Conservation (phyloP, 2,329 filamentous ascomycete species). For the Bipolaris cookei region DNA sequence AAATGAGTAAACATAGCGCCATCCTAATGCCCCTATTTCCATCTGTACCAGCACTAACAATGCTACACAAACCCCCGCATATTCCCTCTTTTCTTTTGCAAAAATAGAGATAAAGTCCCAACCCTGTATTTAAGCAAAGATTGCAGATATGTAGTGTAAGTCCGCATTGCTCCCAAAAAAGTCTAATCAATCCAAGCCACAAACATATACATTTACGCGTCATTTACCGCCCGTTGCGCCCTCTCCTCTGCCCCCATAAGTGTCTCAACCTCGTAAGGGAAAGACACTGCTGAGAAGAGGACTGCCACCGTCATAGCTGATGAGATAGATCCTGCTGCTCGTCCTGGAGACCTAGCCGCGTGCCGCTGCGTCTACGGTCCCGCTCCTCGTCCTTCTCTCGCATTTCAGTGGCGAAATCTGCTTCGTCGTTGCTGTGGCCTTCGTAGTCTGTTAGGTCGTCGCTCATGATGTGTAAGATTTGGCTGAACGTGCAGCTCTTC, state of each 20-base stretch:
- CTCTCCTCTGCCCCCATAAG: slow-evolving; percentile 38
- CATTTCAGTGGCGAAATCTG: background rate
- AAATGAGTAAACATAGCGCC: background rate
- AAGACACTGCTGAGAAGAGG: slow-evolving; percentile 28
- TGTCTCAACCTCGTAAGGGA: slow-evolving; percentile 32
- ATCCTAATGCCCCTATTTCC: background rate
- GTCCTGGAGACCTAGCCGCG: background rate
- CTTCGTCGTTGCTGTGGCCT: slow-evolving; percentile 14
- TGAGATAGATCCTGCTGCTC: slow-evolving; percentile 1
- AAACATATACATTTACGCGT: background rate
- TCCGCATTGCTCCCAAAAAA: too few species aligned
- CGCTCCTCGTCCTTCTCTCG: background rate
- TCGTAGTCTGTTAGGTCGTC: slow-evolving; percentile 54
- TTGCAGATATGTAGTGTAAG: too few species aligned
- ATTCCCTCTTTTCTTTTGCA: too few species aligned
- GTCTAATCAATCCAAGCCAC: too few species aligned
- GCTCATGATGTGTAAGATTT: slow-evolving; percentile 63
- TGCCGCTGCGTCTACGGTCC: background rate
- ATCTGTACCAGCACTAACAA: too few species aligned
- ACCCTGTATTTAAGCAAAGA: too few species aligned
- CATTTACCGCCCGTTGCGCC: too few species aligned
- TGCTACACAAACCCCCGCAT: too few species aligned
- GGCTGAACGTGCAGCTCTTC: slow-evolving; percentile 58
- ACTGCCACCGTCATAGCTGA: slow-evolving; percentile 34
- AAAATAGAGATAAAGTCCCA: too few species aligned